Conservation (phyloP, 2,329 filamentous ascomycete species). For the Apiospora pterosperma region DNA sequence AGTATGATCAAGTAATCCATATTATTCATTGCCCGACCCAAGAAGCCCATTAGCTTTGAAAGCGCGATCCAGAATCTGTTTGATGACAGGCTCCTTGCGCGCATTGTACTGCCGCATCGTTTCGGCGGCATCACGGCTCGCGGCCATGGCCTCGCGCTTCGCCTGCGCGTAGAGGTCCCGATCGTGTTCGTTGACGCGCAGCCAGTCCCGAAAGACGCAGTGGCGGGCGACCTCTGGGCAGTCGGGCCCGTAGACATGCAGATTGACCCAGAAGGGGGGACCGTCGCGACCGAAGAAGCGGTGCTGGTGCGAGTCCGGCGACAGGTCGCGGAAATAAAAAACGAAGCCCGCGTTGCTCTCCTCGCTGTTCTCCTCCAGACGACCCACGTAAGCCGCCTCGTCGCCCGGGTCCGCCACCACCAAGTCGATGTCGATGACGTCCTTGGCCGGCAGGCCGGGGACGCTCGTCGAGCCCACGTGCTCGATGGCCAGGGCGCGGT, state of each 20-base stretch:
- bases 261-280: conserved; percentile 41
- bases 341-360: conserved; percentile 43
- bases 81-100: conserved; percentile 37
- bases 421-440: conserved; percentile 50
- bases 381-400: conserved; percentile 39
- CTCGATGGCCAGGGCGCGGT: conserved; percentile 30
- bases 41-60: conserved; percentile 15
- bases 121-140: conserved; percentile 27
- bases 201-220: conserved; percentile 41
- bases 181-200: conserved; percentile 34
- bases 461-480: conserved; percentile 51
- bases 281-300: conserved; percentile 43
- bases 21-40: background rate
- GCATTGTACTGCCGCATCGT: conserved; percentile 34
- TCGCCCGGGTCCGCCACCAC: conserved; percentile 35
- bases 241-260: conserved; percentile 46
- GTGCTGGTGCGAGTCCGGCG: conserved; percentile 32
- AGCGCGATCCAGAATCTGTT: conserved; percentile 34
- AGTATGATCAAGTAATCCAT: background rate
- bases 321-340: conserved; percentile 46
- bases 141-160: conserved; percentile 33
- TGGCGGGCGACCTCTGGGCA: conserved; percentile 40
- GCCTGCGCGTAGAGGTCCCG: conserved; percentile 33
- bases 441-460: conserved; percentile 46
- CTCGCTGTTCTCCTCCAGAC: conserved; percentile 39